Evolutionary conservation across 176 grass and related monocot species (phyloP).

Genomic region (Secale cereale): DNA sequence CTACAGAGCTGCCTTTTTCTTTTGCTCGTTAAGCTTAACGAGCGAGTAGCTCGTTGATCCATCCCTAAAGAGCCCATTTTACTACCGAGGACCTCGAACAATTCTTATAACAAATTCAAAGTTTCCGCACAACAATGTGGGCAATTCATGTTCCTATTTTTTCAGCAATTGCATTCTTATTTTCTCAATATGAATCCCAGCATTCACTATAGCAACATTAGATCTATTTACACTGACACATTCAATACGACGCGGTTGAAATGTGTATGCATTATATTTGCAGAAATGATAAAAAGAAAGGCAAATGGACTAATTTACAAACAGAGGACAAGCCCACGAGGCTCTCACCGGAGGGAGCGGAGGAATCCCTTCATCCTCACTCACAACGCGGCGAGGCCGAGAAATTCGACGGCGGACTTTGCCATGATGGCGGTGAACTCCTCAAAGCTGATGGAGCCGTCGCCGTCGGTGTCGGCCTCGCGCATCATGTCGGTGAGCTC

Average conservation of each 20-base stretch:
- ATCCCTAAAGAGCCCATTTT: not conserved
- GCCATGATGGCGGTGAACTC: conserved; percentile 67
- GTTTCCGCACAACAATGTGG: not conserved
- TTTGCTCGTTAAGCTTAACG: too few species aligned
- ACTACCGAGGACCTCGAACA: not conserved
- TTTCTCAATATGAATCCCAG: not conserved
- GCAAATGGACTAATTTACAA: not conserved
- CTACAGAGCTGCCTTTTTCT: too few species aligned
- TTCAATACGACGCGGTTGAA: not conserved
- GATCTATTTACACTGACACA: conserved; percentile 29
- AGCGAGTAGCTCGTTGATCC: too few species aligned
- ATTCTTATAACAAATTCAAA: not conserved
- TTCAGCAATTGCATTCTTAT: not conserved
- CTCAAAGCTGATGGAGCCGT: conserved; percentile 55
- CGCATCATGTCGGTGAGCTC: conserved; percentile 67
- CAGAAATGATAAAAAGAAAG: not conserved
- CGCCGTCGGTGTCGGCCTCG: conserved; percentile 59
- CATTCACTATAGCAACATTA: not conserved
- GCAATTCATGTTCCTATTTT: not conserved
- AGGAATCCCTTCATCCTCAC: not conserved
- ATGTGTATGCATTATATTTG: not conserved
- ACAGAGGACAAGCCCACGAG: not conserved
- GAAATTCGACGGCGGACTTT: conserved; percentile 59
- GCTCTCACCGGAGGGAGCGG: not conserved
- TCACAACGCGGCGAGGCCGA: conserved; percentile 56